Evolutionary conservation across 176 grass and related monocot species (phyloP), one percentile per base, ranked within the genome.

Genomic region (Themeda triandra): DNA sequence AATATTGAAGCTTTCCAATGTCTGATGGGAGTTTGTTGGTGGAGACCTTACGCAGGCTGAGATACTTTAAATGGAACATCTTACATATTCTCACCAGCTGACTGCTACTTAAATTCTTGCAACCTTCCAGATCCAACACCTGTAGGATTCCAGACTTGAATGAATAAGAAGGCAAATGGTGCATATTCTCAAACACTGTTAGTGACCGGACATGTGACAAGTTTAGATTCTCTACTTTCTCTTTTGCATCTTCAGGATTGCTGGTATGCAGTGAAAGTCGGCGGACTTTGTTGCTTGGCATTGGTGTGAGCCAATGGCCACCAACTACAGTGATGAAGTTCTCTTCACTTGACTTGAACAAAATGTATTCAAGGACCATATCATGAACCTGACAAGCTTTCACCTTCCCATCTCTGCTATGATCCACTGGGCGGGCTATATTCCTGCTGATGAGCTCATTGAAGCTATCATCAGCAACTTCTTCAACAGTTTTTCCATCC

Each of bases 291-390:
- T 79, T 49, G 40, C 37, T 73, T 37, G 84, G 42, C 2, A 8
- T 37, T 30, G 75, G 35, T 13, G 76, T 63, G 8, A 65, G 68
- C 76, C 76, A 80, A 31, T 80, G 77, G 10, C 77, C 84, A 3
- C 67, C 84, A 29, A 86, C 30, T 2, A 86, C 68, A 23, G 84
- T 86, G 13, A 80, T 86, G 9, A 86, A 86, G 28, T 80, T 80
- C 67, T 86, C 84, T 23, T 73, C 68, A 10, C 76, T 82, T 86
- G 12, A 10, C 76, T 82, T 86, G 8, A 6, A 49, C 5, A 86
- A 6, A 5, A 86, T 86, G 4, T 86, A 86, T 39, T 73, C 41
- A 30, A 86, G 31, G 23, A 73, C 18, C 80, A 71, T 82, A 33
- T 71, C 80, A 71, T 82, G 80, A 23, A 82, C 66, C 3, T 71